Base-by-base conservation (phyloP, 2,329 filamentous ascomycete species). In the Apiospora aurea region DNA sequence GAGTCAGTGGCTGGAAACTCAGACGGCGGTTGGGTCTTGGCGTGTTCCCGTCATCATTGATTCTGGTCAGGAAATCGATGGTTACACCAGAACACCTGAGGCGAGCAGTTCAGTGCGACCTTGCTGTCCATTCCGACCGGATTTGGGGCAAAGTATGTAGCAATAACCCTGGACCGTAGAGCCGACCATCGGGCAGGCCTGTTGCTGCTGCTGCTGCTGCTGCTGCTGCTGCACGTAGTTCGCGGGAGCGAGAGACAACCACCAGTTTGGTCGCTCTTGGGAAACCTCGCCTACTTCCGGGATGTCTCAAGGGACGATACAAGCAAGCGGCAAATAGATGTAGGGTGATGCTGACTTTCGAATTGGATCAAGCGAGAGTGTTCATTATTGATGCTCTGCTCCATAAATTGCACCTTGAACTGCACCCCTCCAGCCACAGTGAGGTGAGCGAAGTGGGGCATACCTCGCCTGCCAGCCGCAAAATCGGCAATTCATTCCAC, bases 401-500 rank as follows among this genome's bases (percentile, higher is more conserved):
- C 1, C 3, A 29, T 29, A 2, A 29, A 29, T 29, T 29, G 26
- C 26, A 29, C 26, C 26, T 61, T 21, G 49, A 24, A 13, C 4
- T 64, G 34, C 57, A 11, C 7, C 29, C 16, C 57, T 64, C 29
- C 57, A 64, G 57, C 57, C 57, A 64, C 57, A 64, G 34, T 38
- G 34, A 38, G 11, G 34, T 16, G 10, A 24, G 34, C 11, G 49
- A 51, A 51, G 57, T 64, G 57, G 57, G 34, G 34, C 21, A 11
- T 38, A 38, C 34, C 34, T 38, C 6, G 10, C 24, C 26, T n/a
- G 10, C 2, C 53, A 61, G 53, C 53, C 53, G 38, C 57, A 64
- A 41, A 41, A 41, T 41, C 57, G 57, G 57, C 57, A n/a, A 41
- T 29, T 64, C 34, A 64, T 64, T 64, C 57, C 57, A 41, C 57